Conservation (phyloP, 495 filamentous ascomycete species). For the Cercophora scortea region DNA sequence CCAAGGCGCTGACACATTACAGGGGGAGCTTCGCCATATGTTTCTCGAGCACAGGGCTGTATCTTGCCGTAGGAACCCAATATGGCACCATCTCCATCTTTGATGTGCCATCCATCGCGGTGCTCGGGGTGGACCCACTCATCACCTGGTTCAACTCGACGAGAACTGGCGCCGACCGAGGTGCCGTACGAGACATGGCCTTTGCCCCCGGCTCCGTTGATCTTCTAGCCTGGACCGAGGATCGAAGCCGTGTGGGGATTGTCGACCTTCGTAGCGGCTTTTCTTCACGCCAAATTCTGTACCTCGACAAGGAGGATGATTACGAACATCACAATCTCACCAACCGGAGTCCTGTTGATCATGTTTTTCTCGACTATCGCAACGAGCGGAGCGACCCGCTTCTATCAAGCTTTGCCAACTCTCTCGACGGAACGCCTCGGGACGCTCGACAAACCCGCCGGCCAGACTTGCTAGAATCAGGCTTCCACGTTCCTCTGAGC, state of each 20-base stretch:
- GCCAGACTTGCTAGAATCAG: constrained; percentile 14
- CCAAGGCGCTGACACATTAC: constrained; percentile 5
- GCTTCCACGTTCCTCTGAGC: constrained; percentile 32
- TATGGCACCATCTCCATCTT: constrained; percentile 50
- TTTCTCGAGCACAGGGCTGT: constrained; percentile 44
- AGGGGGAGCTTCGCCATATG: constrained; percentile 49
- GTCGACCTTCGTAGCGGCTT: constrained; percentile 77
- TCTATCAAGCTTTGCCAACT: constrained; percentile 8
- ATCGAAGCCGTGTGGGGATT: constrained; percentile 74
- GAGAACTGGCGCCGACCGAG: constrained; percentile 49
- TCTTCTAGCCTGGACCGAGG: constrained; percentile 88
- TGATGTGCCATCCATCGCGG: constrained; percentile 27
- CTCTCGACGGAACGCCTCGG: constrained; percentile 5
- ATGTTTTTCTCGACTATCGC: constrained; percentile 34
- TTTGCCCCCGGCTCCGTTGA: constrained; percentile 89
- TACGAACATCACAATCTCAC: constrained; percentile 38
- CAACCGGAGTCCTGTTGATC: constrained; percentile 42
- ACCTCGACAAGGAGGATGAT: constrained; percentile 52
- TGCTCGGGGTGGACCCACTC: constrained; percentile 30
- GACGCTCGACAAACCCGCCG: constrained; percentile 6
- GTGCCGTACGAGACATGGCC: constrained; percentile 82
- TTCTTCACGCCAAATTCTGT: constrained; percentile 63
- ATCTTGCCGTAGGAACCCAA: constrained; percentile 50
- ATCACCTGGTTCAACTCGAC: constrained; percentile 47
- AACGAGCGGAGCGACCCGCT: constrained; percentile 22